Evolutionary conservation across 2,329 filamentous ascomycete genomes (phyloP).

Genomic region (Graphilbum ipis-grandicollis): DNA sequence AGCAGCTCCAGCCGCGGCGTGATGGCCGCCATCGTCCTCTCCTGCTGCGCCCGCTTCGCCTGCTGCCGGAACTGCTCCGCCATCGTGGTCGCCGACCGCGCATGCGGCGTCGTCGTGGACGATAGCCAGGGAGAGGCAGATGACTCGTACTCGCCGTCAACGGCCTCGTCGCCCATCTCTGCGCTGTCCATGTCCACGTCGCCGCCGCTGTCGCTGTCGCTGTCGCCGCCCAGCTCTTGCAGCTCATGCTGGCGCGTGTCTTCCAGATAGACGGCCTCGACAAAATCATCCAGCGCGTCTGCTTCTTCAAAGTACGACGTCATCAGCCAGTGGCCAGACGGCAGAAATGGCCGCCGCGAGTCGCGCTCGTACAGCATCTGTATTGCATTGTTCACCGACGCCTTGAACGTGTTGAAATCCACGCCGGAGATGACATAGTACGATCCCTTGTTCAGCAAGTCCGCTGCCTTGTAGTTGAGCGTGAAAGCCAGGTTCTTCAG

Average conservation of each 20-base stretch:
- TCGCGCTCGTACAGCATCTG: conserved; percentile 87
- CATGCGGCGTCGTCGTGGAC: neutral
- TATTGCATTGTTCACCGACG: conserved; percentile 62
- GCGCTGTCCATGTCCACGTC: conserved; percentile 13
- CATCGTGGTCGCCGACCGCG: neutral
- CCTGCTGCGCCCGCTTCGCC: conserved; percentile 48
- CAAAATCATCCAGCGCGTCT: conserved; percentile 57
- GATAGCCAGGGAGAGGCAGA: neutral
- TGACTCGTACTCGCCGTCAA: conserved; percentile 20
- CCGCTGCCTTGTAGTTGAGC: conserved; percentile 66
- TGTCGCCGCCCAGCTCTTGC: conserved; percentile 23
- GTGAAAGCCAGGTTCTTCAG: conserved; percentile 84
- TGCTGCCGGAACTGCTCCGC: conserved; percentile 32
- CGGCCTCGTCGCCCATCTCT: neutral
- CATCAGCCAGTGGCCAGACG: conserved; percentile 86
- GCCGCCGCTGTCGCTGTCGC: conserved; percentile 12
- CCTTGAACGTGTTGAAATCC: conserved; percentile 61
- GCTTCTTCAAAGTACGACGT: conserved; percentile 52
- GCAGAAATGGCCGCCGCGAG: conserved; percentile 71
- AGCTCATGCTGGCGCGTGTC: conserved; percentile 58
- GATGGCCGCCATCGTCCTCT: conserved; percentile 59
- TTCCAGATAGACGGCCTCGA: conserved; percentile 71
- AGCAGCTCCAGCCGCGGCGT: conserved; percentile 79
- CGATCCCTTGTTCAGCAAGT: conserved; percentile 22
- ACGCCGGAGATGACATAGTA: conserved; percentile 44